These are phyloP conservation scores for Panicum miliaceum DNA, from an alignment of 176 grass and related monocot genomes.

Conservation along the genomic window DNA sequence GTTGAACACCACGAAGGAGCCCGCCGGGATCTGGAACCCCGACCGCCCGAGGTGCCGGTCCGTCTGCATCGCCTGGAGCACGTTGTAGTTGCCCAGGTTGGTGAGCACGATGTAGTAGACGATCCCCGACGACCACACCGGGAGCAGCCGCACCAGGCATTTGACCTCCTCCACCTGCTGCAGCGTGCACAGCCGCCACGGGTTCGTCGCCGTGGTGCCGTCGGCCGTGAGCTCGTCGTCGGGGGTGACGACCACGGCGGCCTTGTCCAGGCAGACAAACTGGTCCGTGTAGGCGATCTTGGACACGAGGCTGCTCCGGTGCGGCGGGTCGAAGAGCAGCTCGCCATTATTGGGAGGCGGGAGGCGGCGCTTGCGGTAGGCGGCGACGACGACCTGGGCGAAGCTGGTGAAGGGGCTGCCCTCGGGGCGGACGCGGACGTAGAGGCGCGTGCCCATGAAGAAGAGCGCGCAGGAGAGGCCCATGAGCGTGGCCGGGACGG, in stretches of 20 bases:
- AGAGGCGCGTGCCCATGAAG: slow-evolving; percentile 59
- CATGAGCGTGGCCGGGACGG: slow-evolving; percentile 62
- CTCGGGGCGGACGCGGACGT: slow-evolving; percentile 59
- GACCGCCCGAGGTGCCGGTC: slow-evolving; percentile 49
- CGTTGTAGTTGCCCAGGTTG: slow-evolving; percentile 61
- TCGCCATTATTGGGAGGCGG: background rate
- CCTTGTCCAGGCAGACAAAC: slow-evolving; percentile 75
- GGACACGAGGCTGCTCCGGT: slow-evolving; percentile 58
- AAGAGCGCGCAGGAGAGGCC: slow-evolving; percentile 57
- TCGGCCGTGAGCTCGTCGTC: slow-evolving; percentile 34
- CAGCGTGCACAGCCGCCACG: slow-evolving; percentile 61
- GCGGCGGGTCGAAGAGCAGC: slow-evolving; percentile 63
- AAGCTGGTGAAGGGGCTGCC: slow-evolving; percentile 76
- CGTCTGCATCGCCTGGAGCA: slow-evolving; percentile 69
- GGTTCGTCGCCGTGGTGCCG: slow-evolving; percentile 9
- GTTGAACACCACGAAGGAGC: slow-evolving; percentile 71
- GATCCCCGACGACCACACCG: slow-evolving; percentile 67
- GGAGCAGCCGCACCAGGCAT: slow-evolving; percentile 62
- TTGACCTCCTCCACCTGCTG: slow-evolving; percentile 91
- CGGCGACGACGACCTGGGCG: slow-evolving; percentile 48
- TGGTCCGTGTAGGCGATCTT: slow-evolving; percentile 68
- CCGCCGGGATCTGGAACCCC: slow-evolving; percentile 56
- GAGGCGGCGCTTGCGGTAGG: slow-evolving; percentile 51
- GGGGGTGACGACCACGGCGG: slow-evolving; percentile 15
- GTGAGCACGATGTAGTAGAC: slow-evolving; percentile 57